Evolutionary conservation across 768 basidiomycete genomes (phyloP), one percentile per base, ranked within the genome.

Genomic region (Mrakia frigida): DNA sequence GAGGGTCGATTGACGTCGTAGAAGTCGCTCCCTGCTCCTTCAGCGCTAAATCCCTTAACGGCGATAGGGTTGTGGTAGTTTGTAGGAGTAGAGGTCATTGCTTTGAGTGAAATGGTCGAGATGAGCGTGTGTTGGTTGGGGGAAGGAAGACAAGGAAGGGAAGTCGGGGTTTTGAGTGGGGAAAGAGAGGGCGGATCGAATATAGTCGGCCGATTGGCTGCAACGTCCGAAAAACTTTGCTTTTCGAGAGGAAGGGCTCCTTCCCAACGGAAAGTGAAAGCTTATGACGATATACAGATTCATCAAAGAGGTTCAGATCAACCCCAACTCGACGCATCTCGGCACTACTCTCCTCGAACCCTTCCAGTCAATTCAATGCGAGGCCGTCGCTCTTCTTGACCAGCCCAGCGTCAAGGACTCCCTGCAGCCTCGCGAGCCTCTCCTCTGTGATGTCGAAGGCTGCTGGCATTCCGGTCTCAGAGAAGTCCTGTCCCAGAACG

Each of bases 381-480:
- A 68, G 23, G 6, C 65, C 65, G 21, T 39, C 65, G 25, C 14
- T 37, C 35, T 68, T 68, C 65, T 68, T 41, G 33, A 68, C 65
- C 21, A 68, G 18, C 16, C 65, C 65, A 9, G 65, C 65, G 16
- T 68, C 65, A 1, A 68, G 37, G 9, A 43, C 65, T 23, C 52
- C 52, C n/a, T 33, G 33, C 10, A 74, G 67, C 3, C 52, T 10
- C 1, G 63, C 65, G 4, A 74, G 63, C 18, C 75, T n/a, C 6
- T 39, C 75, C 39, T 70, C 70, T 28, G 69, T 70, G 35, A 77
- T 25, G 23, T 59, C 50, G 18, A 77, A 77, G 23, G 70, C 70
- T 3, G 37, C 46, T 6, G 75, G 75, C 70, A 77, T 60, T 3
- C 50, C 61, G 3, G 75, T 77, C 37, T 41, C 28, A 3, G 46